These are phyloP conservation scores for Aspergillus aculeatinus DNA, from an alignment of 2,329 filamentous ascomycete species.

Conservation along the genomic window DNA sequence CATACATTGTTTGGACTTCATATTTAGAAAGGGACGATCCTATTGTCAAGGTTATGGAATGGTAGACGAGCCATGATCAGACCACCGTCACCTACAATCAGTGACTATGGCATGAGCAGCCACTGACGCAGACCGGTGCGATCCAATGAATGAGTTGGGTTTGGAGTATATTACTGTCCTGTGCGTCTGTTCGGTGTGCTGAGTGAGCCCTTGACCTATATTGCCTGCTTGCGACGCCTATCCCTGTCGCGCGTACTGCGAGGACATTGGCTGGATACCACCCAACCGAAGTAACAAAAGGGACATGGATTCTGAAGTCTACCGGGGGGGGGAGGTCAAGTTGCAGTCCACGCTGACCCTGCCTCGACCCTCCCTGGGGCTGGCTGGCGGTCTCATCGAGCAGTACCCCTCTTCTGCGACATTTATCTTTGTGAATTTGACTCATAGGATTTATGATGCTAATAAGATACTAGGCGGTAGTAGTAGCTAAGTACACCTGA, in stretches of 20 bases:
- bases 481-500: neutral
- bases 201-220: neutral
- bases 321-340: neutral
- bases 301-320: constrained; percentile 1
- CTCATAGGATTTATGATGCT: neutral
- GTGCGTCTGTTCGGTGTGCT: neutral
- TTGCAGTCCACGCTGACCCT: too few relatives aligned
- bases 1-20: neutral
- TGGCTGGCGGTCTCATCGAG: too few relatives aligned
- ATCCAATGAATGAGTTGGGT: neutral
- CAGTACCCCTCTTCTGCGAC: neutral
- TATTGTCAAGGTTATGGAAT: neutral
- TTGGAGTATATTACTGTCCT: neutral
- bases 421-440: neutral
- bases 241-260: constrained; percentile 2
- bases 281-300: neutral
- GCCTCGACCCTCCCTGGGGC: too few relatives aligned
- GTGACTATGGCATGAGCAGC: neutral
- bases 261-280: neutral
- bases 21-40: too few relatives aligned
- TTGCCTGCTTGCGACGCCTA: neutral
- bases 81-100: neutral
- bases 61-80: neutral
- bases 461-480: neutral
- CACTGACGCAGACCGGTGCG: neutral